Evolutionary conservation across 257 asterid species (phyloP), one percentile per base, ranked within the genome.

Genomic region (Solanum bulbocastanum): DNA sequence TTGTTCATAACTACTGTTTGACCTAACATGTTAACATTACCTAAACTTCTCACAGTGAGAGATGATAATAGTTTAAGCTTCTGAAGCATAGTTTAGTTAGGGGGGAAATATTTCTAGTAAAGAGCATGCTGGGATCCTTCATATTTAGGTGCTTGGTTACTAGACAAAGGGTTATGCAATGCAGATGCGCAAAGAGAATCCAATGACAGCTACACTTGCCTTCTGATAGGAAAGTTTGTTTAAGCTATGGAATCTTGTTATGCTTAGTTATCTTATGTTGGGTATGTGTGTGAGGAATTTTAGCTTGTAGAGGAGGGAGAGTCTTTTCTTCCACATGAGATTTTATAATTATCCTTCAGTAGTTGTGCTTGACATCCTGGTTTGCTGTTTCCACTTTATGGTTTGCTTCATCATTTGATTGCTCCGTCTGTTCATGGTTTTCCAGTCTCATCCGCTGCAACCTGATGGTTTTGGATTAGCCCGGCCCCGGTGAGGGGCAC

Each of bases 401-500:
- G 69, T 72, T 86, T 72, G 35, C 79, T n/a, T 52, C 84, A 72
- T 71, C 52, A 49, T 33, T 86, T 86, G 88, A 65, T 42, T 87
- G 82, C 68, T 83, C 25, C 46, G 23, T 44, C 83, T 88, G 83
- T 76, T 40, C 66, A 68, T 35, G 33, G 49, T 42, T 87, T 92
- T 92, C 90, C 94, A 95, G 95, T 91, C 95, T 92, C 94, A 92
- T 88, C 96, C 90, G 87, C 95, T 92, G 88, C 98, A 93, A 89
- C 93, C 92, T 86, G 98, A 96, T 89, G 90, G 93, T 91, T 95
- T 93, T 91, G 98, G 99, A 91, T 83, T 96, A 92, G 98, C 99
- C 98, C 98, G 98, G 98, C 99, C 99, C 98, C 99, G 98, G 18
- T 96, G 90, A 96, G 99, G 98, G 98, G 99, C 95, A 9, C 90